Evolutionary conservation across 2,329 filamentous ascomycete species (phyloP).

Genomic region (Paracoccidioides lutzii): DNA sequence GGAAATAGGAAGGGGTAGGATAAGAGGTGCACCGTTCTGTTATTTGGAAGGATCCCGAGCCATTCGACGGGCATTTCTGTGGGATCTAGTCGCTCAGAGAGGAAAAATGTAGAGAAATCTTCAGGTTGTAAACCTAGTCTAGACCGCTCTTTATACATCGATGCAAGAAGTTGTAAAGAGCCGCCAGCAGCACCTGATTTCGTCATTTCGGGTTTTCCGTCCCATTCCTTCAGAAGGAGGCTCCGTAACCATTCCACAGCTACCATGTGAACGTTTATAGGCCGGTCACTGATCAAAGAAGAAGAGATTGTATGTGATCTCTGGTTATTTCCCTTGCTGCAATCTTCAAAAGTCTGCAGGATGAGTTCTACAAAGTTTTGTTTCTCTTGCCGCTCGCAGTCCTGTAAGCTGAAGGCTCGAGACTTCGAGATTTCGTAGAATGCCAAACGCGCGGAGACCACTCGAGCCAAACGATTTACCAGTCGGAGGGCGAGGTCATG

Average conservation of each 20-base stretch:
- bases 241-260: conserved; percentile 41
- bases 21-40: conserved; percentile 58
- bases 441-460: conserved; percentile 37
- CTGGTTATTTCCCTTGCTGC: background rate
- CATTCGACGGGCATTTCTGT: conserved; percentile 63
- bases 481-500: conserved; percentile 41
- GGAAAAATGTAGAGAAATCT: conserved; percentile 62
- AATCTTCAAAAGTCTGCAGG: conserved; percentile 22
- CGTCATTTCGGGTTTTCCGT: conserved; percentile 57
- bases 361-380: conserved; percentile 25
- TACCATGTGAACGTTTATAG: conserved; percentile 20
- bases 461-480: conserved; percentile 36
- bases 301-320: background rate
- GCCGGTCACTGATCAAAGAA: conserved; percentile 7
- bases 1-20: conserved; percentile 72
- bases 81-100: conserved; percentile 62
- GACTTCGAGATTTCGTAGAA: conserved; percentile 37
- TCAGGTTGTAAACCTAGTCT: conserved; percentile 53
- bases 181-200: conserved; percentile 62
- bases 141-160: conserved; percentile 59
- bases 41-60: conserved; percentile 49
- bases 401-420: conserved; percentile 18
- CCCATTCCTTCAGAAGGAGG: conserved; percentile 67
- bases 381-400: conserved; percentile 19
- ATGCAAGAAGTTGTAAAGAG: conserved; percentile 58